Evolutionary conservation across 371 early-diverging fungal species (phyloP).

Genomic region (Rhizopus sp.): DNA sequence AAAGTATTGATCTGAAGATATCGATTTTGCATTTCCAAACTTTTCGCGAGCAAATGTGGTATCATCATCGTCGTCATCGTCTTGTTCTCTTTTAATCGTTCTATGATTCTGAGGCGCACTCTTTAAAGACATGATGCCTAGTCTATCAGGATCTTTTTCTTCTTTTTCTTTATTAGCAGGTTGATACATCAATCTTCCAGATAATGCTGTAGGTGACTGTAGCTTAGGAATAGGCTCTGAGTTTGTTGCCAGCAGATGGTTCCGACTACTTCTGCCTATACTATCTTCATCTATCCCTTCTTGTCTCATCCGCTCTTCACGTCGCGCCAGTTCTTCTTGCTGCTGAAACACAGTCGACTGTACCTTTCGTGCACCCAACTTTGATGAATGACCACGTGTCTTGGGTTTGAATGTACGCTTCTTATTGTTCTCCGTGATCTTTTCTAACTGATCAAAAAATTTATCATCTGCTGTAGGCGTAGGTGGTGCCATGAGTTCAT

Average conservation of each 20-base stretch:
- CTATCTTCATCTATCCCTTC: slow-evolving; percentile 11
- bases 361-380: slow-evolving; percentile 26
- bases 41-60: slow-evolving; percentile 51
- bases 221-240: slow-evolving; percentile 15
- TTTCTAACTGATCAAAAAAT: slow-evolving; percentile 18
- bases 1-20: slow-evolving; percentile 91
- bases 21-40: slow-evolving; percentile 79
- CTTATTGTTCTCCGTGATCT: not conserved
- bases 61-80: slow-evolving; percentile 20
- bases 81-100: not conserved
- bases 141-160: slow-evolving; percentile 4
- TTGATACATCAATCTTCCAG: slow-evolving; percentile 12
- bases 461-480: slow-evolving; percentile 13
- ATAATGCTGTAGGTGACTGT: slow-evolving; percentile 5
- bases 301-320: slow-evolving; percentile 18
- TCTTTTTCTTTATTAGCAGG: not conserved
- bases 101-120: too few relatives aligned
- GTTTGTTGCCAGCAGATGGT: not conserved
- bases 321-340: slow-evolving; percentile 14
- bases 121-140: slow-evolving; percentile 15
- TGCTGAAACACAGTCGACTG: slow-evolving; percentile 24
- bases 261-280: slow-evolving; percentile 14
- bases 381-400: slow-evolving; percentile 1
- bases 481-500: slow-evolving; percentile 6
- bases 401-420: slow-evolving; percentile 12